Evolutionary conservation across 495 filamentous ascomycete species (phyloP).

Genomic region (Cercophora newfieldiana): DNA sequence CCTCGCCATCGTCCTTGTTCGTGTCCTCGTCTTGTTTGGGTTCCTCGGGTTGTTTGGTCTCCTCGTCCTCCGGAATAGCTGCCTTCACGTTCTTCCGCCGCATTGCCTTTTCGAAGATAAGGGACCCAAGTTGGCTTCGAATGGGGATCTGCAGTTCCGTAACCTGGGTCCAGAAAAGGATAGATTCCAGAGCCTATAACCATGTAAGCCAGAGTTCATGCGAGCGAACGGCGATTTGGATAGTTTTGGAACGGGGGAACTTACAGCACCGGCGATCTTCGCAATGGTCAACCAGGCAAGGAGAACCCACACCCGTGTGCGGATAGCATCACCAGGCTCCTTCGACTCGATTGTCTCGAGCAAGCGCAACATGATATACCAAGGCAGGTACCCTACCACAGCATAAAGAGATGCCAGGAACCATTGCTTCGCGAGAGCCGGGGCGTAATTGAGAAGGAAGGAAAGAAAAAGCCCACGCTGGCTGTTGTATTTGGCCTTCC

Average conservation of each 20-base stretch:
- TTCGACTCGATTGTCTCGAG: slow-evolving; percentile 59
- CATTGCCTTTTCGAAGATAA: slow-evolving; percentile 73
- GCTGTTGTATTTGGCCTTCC: slow-evolving; percentile 49
- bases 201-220: not conserved
- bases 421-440: slow-evolving; percentile 52
- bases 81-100: slow-evolving; percentile 69
- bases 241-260: not conserved
- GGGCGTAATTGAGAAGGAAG: slow-evolving; percentile 53
- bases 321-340: slow-evolving; percentile 34
- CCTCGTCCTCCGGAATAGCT: slow-evolving; percentile 18
- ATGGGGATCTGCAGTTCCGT: slow-evolving; percentile 58
- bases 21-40: slow-evolving; percentile 51
- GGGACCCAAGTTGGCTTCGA: slow-evolving; percentile 62
- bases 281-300: slow-evolving; percentile 56
- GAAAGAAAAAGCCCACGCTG: slow-evolving; percentile 57
- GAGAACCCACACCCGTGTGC: slow-evolving; percentile 56
- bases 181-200: slow-evolving; percentile 56
- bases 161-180: slow-evolving; percentile 55
- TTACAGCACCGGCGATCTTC: slow-evolving; percentile 50
- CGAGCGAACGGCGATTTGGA: not conserved
- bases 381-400: slow-evolving; percentile 47
- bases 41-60: slow-evolving; percentile 27
- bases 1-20: not conserved
- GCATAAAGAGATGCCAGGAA: slow-evolving; percentile 54
- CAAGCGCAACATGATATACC: slow-evolving; percentile 62